A percentile compares a stretch with the other conserved stretches of the same genome.
These are phyloP conservation scores for Erigeron canadensis DNA, from an alignment of 129 eudicot genomes.

Conservation along the genomic window DNA sequence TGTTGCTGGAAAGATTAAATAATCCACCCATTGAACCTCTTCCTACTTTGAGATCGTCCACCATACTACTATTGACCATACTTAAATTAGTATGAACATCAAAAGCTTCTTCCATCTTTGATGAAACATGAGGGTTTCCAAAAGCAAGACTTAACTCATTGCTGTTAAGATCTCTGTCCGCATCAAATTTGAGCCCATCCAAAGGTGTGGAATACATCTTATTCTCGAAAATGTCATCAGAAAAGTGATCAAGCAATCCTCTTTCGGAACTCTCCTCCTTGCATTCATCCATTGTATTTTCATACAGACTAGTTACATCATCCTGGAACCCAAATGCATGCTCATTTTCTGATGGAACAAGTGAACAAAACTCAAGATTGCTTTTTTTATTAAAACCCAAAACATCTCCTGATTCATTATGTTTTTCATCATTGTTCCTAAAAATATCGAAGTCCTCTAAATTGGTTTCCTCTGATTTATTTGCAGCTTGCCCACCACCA, in stretches of 20 bases:
- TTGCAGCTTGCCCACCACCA: conserved; percentile 18
- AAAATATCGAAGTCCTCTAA: conserved; percentile 35
- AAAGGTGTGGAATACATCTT: conserved; percentile 41
- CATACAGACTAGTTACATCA: conserved; percentile 28
- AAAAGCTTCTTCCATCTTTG: conserved; percentile 40
- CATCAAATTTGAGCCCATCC: conserved; percentile 48
- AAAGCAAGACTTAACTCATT: conserved; percentile 69
- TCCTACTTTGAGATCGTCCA: conserved; percentile 41
- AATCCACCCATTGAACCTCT: conserved; percentile 47
- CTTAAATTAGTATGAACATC: conserved; percentile 49
- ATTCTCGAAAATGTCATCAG: conserved; percentile 38
- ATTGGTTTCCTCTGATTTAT: conserved; percentile 37
- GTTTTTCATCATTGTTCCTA: conserved; percentile 28
- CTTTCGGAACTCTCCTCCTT: conserved; percentile 41
- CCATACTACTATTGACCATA: conserved; percentile 38
- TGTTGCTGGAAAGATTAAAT: conserved; percentile 47
- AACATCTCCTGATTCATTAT: conserved; percentile 33
- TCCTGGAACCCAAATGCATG: conserved; percentile 43
- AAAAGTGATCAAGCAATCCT: conserved; percentile 45
- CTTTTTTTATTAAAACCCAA: conserved; percentile 33
- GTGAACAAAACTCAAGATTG: conserved; percentile 49
- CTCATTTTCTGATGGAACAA: conserved; percentile 50
- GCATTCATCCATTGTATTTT: conserved; percentile 38
- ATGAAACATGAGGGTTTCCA: conserved; percentile 41
- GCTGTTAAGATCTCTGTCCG: conserved; percentile 38